Evolutionary conservation across 1,284 basidiomycete species (phyloP), one percentile per base, ranked within the genome.

Genomic region (Pseudozyma sp.): DNA sequence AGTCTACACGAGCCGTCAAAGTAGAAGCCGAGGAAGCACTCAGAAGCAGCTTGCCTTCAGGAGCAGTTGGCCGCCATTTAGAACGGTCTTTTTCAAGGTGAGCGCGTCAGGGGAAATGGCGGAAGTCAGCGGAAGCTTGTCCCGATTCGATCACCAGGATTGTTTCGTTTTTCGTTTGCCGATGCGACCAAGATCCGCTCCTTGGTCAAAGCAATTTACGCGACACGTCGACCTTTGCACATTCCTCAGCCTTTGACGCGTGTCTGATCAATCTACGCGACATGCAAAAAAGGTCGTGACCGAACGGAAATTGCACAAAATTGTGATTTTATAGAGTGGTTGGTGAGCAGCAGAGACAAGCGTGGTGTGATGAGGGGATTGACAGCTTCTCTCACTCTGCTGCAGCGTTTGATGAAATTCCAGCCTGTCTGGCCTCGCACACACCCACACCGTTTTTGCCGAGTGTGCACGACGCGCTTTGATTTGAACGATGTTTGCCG

Each of bases 361-460:
- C 35, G 25, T 31, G 14, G 35, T 31, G 40, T 44, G 39, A 43
- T 61, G 59, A 55, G 47, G 40, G n/a, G 14, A 40, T 25, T 35
- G 49, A 11, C 42, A 14, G 40, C 13, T n/a, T 16, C 18, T 35
- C 13, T n/a, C n/a, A n/a, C 7, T 36, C 12, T 13, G 25, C 14
- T 39, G 43, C 31, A 52, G 64, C 64, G 64, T 67, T 67, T 56
- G 53, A 67, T 59, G 47, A 67, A 51, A 52, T 49, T 67, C 64
- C 64, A 64, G 54, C 10, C 34, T 19, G 25, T 42, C 44, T 40
- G 12, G 38, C 16, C 45, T 40, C 47, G 45, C 47, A 58, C 56
- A 58, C 25, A 31, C 48, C 56, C 40, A 25, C 31, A 31, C 25
- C 25, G 3, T 3, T 31, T 31, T 31, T 31, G 25, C 25, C 25